These are phyloP conservation scores for Pseudocercospora musae DNA, from an alignment of 2,329 filamentous ascomycete genomes.

Conservation along the genomic window DNA sequence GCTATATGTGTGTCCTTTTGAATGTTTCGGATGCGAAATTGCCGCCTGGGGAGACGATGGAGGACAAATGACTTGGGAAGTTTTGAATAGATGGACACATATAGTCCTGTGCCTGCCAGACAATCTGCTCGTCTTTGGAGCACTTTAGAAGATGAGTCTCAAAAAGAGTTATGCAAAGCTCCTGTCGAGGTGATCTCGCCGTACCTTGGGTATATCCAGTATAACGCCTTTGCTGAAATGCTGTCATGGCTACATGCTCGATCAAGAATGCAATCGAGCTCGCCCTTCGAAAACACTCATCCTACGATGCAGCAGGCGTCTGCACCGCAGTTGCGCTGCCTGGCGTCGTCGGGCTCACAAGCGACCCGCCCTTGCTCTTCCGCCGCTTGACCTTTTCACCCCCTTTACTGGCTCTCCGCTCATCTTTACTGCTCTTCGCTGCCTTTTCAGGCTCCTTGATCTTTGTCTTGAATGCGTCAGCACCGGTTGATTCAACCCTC, in stretches of 20 bases:
- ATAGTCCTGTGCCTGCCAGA: no score
- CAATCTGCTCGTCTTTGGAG: background rate
- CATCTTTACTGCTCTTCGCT: slow-evolving; percentile 16
- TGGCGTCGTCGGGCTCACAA: slow-evolving; percentile 22
- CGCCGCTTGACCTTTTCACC: slow-evolving; percentile 20
- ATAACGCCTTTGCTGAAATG: background rate
- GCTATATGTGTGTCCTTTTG: slow-evolving; percentile 25
- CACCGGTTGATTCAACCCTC: slow-evolving; percentile 3
- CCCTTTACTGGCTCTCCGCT: slow-evolving; percentile 15
- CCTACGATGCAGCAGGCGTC: slow-evolving; percentile 12
- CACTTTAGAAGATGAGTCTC: background rate
- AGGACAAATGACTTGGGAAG: background rate
- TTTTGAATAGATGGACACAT: background rate
- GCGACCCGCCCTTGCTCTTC: slow-evolving; percentile 21
- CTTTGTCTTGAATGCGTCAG: slow-evolving; percentile 21
- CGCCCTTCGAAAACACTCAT: background rate
- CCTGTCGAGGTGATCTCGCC: background rate
- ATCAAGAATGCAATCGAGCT: background rate
- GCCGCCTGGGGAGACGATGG: slow-evolving; percentile 13
- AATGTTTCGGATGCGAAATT: slow-evolving; percentile 21
- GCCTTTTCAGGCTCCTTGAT: slow-evolving; percentile 13
- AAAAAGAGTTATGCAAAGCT: background rate
- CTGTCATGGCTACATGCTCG: background rate
- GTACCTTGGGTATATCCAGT: slow-evolving; percentile 1
- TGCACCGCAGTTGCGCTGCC: slow-evolving; percentile 14